A percentile compares a stretch with the other conserved stretches of the same genome.
These are phyloP conservation scores for Hyaloperonospora arabidopsidis DNA, from an alignment of 352 stramenopile genomes.

Conservation along the genomic window DNA sequence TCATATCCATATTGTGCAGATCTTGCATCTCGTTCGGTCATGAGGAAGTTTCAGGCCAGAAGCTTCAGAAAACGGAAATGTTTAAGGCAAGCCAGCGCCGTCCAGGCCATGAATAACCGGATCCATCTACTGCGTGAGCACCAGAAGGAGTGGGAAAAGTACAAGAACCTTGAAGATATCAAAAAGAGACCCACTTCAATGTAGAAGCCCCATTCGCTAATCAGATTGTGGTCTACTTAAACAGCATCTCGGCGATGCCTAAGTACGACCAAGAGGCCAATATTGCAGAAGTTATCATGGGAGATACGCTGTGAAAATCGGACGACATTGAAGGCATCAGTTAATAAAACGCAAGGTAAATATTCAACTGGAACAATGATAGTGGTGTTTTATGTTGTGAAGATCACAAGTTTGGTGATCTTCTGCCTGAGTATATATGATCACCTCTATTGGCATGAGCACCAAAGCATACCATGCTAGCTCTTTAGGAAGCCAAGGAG, in stretches of 20 bases:
- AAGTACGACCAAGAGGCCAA: not conserved
- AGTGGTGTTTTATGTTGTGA: too few relatives aligned
- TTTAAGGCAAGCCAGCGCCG: not conserved
- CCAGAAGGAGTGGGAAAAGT: not conserved
- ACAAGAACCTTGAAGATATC: not conserved
- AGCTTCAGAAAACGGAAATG: not conserved
- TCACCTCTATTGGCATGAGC: too few relatives aligned
- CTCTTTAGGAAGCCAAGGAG: too few relatives aligned
- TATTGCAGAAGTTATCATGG: not conserved
- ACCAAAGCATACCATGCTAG: too few relatives aligned
- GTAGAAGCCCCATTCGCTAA: not conserved
- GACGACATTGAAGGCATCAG: not conserved
- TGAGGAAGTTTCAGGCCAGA: not conserved
- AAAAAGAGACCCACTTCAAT: constrained; percentile 1
- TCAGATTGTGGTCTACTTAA: not conserved
- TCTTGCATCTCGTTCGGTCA: not conserved
- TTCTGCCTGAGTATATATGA: too few relatives aligned
- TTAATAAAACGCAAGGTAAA: not conserved
- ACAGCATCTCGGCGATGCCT: not conserved
- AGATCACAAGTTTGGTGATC: too few relatives aligned
- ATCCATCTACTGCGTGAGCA: not conserved
- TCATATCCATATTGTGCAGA: not conserved
- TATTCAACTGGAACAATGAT: not conserved
- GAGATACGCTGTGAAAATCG: not conserved
- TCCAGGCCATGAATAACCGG: not conserved